Base-by-base conservation (phyloP, 139 green algal genomes). In the Auxenochlorella pyrenoidosa region DNA sequence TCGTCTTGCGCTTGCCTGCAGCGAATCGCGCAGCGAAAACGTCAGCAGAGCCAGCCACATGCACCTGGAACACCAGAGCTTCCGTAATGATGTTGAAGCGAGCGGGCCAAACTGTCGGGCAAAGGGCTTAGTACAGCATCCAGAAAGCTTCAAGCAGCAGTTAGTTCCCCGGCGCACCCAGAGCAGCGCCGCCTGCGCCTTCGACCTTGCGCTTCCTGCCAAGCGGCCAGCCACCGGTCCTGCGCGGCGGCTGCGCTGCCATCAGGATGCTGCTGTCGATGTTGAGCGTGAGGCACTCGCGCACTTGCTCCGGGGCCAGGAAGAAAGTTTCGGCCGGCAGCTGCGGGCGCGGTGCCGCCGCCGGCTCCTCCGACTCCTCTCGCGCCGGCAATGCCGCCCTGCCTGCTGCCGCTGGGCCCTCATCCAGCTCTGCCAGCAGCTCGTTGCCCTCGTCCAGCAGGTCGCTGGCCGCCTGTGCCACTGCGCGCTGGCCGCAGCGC, bases 391-490 rank as follows among this genome's bases (percentile, higher is more conserved):
- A 3, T 15, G 40, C 38, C 4, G 26, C 24, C 54, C 59, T 54
- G 32, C 6, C 32, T 28, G 82, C 65, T 70, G 43, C 70, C 3
- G 80, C 36, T 26, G 47, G n/a, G 18, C 22, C 36, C 2, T 30
- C 68, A 32, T 60, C 70, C 24, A 73, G 40, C 2, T 51, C 66
- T 5, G n/a, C 71, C 26, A 89, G 22, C 54, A 68, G 34, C 4
- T 43, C 54, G 47, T 91, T 91, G n/a, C 51, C 86, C 65, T 79
- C 30, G 18, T 91, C 89, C 40, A 91, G 79, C 40, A 91, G 58
- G 22, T 83, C 47, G 75, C 68, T 86, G 51, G 43, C 68, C 0
- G 86, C 89, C 75, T 91, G 86, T 24, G 86, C 86, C 30, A 19
- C 58, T 5, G 58, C 43, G 30, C 44, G 43, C 1, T 83, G 34